A percentile compares a stretch with the other conserved stretches of the same genome.
These are phyloP conservation scores for Sporothrix euskadiensis DNA, from an alignment of 2,329 filamentous ascomycete genomes.

Conservation along the genomic window DNA sequence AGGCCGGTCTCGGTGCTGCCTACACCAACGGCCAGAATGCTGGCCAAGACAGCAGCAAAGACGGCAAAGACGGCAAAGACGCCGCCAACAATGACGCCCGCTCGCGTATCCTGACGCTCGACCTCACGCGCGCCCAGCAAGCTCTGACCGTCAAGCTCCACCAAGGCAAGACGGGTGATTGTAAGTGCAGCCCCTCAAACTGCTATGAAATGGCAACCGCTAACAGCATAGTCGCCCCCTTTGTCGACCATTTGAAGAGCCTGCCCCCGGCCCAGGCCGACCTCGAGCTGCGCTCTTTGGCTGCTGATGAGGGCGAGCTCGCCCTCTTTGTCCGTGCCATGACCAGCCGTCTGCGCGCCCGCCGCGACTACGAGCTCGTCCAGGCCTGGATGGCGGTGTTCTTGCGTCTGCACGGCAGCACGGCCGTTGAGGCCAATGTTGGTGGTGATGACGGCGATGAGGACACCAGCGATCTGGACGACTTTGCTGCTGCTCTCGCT, in stretches of 20 bases:
- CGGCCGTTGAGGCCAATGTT: not conserved
- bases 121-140: conserved; percentile 58
- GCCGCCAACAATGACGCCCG: conserved; percentile 35
- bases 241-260: conserved; percentile 76
- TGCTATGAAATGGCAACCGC: not conserved
- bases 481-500: conserved; percentile 49
- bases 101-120: conserved; percentile 70
- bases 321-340: conserved; percentile 79
- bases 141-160: conserved; percentile 60
- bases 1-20: conserved; percentile 8
- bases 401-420: conserved; percentile 66
- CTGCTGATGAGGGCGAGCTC: conserved; percentile 62
- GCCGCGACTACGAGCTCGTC: conserved; percentile 86
- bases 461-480: conserved; percentile 33
- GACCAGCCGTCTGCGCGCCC: conserved; percentile 65
- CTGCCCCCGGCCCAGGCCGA: conserved; percentile 85
- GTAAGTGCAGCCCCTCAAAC: conserved; percentile 46
- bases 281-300: conserved; percentile 81
- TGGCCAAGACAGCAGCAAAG: not conserved
- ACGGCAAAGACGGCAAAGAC: not conserved
- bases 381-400: conserved; percentile 99
- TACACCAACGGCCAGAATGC: conserved; percentile 31
- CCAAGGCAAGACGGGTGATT: conserved; percentile 58
- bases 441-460: conserved; percentile 36
- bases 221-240: conserved; percentile 51